Evolutionary conservation across 2,329 filamentous ascomycete species (phyloP).

Genomic region (Trichoderma sp.): DNA sequence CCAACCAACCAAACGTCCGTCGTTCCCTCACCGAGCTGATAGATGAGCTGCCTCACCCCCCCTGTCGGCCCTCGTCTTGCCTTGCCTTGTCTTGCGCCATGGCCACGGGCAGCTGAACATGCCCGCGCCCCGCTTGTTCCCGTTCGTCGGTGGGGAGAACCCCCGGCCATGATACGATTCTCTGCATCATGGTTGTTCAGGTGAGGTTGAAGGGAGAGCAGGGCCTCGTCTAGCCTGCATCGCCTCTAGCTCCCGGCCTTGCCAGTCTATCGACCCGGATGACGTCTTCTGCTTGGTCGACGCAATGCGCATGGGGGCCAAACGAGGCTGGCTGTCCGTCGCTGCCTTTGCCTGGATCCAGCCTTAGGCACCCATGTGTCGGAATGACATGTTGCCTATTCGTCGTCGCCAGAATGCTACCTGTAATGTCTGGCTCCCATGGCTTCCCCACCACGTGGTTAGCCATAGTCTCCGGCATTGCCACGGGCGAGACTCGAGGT

Average conservation of each 20-base stretch:
- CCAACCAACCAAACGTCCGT: too few species aligned
- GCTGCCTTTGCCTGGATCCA: neutral
- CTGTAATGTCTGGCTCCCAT: neutral
- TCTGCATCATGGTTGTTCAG: constrained; percentile 1
- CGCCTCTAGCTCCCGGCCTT: neutral
- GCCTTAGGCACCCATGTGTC: neutral
- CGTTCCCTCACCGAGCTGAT: constrained; percentile 9
- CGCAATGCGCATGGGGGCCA: neutral
- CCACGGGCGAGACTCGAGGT: neutral
- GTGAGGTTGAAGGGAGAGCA: neutral
- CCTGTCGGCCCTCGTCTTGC: neutral
- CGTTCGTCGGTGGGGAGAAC: neutral
- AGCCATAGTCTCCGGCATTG: neutral
- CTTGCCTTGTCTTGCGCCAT: neutral
- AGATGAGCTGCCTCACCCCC: neutral
- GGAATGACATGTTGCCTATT: neutral
- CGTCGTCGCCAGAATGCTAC: neutral
- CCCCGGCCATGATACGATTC: neutral
- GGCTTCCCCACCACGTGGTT: constrained; percentile 10
- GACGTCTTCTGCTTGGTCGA: neutral
- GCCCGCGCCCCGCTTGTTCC: neutral
- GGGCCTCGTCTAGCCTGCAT: neutral
- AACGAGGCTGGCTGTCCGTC: constrained; percentile 5
- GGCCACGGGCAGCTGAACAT: constrained; percentile 3
- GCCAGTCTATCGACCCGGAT: neutral